Percentiles rank a stretch among this genome's conserved stretches.
Conservation (phyloP, 2,329 filamentous ascomycete genomes). For the Cladosporium sp. region DNA sequence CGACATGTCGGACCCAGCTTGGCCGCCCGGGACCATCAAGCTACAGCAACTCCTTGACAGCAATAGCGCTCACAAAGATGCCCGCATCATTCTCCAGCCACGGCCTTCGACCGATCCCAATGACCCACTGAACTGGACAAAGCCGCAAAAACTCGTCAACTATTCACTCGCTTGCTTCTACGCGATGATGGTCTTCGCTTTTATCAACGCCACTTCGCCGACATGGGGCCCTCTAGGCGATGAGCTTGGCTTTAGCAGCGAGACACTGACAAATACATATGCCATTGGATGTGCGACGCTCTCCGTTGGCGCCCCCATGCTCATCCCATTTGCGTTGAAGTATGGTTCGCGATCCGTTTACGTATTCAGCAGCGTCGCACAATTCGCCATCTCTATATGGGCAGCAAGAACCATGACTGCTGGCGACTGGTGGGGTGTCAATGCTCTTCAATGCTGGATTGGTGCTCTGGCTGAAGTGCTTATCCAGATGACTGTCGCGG, state of each 20-base stretch:
- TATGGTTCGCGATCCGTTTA: constrained; percentile 47
- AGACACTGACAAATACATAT: constrained; percentile 40
- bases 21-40: constrained; percentile 25
- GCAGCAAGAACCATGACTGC: constrained; percentile 37
- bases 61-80: constrained; percentile 13
- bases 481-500: constrained; percentile 46
- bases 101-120: constrained; percentile 34
- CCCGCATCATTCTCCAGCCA: constrained; percentile 32
- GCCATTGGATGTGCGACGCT: constrained; percentile 43
- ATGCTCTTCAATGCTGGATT: constrained; percentile 39
- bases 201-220: constrained; percentile 36
- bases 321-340: constrained; percentile 48
- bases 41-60: constrained; percentile 19
- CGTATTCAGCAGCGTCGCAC: constrained; percentile 41
- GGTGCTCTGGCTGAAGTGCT: constrained; percentile 47
- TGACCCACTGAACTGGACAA: constrained; percentile 42
- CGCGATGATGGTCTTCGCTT: constrained; percentile 37
- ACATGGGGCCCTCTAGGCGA: constrained; percentile 39
- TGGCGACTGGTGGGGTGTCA: constrained; percentile 39
- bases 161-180: constrained; percentile 39
- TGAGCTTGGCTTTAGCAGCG: constrained; percentile 39
- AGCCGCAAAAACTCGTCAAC: constrained; percentile 36
- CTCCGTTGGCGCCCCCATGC: constrained; percentile 42
- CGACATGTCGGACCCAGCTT: constrained; percentile 22
- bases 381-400: constrained; percentile 46